phyloP scores from a whole-genome alignment of 257 asterid genomes.

The Anisodus tanguticus region DNA sequence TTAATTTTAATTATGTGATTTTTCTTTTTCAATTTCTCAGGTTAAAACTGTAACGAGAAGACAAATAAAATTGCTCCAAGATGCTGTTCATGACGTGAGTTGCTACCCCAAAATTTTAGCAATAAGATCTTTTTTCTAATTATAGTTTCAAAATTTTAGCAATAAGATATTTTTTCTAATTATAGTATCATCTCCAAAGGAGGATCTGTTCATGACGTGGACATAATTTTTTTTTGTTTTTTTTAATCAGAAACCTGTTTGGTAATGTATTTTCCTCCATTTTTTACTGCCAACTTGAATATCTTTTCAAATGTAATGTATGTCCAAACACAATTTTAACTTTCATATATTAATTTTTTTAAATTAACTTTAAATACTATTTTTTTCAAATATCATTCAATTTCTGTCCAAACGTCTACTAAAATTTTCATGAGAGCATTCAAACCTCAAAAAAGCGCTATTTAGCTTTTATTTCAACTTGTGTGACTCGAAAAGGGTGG shows the following conservation, averaged over 20 bases:
- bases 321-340: not conserved
- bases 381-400: not conserved
- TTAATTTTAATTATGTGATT: not conserved
- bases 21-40: conserved; percentile 22
- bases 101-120: not conserved
- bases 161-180: not conserved
- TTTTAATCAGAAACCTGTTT: not conserved
- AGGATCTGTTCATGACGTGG: too few relatives aligned
- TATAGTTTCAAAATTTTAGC: too few relatives aligned
- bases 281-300: not conserved
- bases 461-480: not conserved
- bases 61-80: conserved; percentile 59
- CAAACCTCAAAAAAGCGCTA: not conserved
- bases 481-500: not conserved
- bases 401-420: not conserved
- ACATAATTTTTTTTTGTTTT: not conserved
- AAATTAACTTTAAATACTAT: not conserved
- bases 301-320: not conserved
- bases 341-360: too few relatives aligned
- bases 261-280: not conserved
- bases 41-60: conserved; percentile 55
- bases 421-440: not conserved
- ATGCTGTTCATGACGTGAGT: conserved; percentile 62
- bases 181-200: not conserved
- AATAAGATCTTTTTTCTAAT: not conserved